Evolutionary conservation across 371 early-diverging fungal genomes (phyloP).

Genomic region (Haplosporangium sp.): DNA sequence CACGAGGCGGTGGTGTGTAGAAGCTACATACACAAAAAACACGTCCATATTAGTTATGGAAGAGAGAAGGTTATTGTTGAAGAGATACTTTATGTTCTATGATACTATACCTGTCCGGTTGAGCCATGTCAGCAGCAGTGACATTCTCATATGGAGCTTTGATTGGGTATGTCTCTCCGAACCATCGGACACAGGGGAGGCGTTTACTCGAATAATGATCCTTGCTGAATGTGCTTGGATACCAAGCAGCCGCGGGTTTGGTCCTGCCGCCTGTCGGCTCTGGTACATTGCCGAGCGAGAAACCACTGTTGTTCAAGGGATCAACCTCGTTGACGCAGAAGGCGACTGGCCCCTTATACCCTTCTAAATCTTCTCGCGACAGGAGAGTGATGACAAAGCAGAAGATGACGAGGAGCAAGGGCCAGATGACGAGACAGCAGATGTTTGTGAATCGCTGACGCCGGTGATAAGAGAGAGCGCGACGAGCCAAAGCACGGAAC

Average conservation of each 20-base stretch:
- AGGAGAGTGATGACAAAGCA: constrained; percentile 12
- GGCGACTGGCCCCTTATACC: constrained; percentile 1
- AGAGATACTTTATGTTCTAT: too few relatives aligned
- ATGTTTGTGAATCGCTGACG: constrained; percentile 70
- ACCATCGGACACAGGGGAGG: constrained; percentile 46
- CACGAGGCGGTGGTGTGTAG: constrained; percentile 21
- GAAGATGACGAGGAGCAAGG: constrained; percentile 60
- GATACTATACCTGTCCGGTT: constrained; percentile 30
- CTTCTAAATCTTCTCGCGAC: neutral
- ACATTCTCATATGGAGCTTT: constrained; percentile 39
- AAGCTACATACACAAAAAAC: constrained; percentile 7
- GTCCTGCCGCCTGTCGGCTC: neutral
- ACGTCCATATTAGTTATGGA: neutral
- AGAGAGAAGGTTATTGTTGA: constrained; percentile 1
- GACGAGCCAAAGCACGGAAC: constrained; percentile 54
- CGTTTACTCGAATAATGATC: neutral
- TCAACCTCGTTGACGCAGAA: constrained; percentile 39
- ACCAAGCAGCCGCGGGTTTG: constrained; percentile 17
- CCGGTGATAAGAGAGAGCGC: constrained; percentile 69
- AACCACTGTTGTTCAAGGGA: neutral
- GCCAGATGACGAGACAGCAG: constrained; percentile 68
- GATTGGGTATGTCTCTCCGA: constrained; percentile 33
- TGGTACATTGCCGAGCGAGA: neutral
- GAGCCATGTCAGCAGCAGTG: constrained; percentile 1
- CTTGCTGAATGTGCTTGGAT: neutral